Evolutionary conservation across 1,139 yeast genomes (phyloP).

Genomic region (Pichia sp.): DNA sequence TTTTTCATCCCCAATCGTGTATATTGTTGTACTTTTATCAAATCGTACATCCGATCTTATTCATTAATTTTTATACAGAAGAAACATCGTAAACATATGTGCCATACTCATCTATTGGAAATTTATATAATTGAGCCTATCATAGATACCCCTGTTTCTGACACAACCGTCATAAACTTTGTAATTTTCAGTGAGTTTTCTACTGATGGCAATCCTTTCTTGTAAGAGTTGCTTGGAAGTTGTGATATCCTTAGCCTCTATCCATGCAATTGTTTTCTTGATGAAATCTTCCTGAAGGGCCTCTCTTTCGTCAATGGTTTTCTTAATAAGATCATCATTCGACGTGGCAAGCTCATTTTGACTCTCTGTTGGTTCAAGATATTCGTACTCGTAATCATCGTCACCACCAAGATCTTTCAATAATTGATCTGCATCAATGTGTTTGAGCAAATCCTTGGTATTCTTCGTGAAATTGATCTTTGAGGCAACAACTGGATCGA

Average conservation of each 20-base stretch:
- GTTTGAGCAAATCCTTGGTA: conserved; percentile 49
- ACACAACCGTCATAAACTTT: conserved; percentile 61
- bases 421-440: conserved; percentile 45
- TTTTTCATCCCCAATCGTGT: too few species aligned
- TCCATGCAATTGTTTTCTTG: conserved; percentile 61
- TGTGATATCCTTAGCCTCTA: conserved; percentile 43
- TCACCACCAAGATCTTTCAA: conserved; percentile 65
- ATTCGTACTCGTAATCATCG: conserved; percentile 47
- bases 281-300: conserved; percentile 42
- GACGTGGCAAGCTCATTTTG: conserved; percentile 36
- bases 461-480: conserved; percentile 69
- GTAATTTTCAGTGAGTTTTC: conserved; percentile 48
- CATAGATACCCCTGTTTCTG: conserved; percentile 62
- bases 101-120: too few species aligned
- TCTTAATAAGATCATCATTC: conserved; percentile 32
- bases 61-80: too few species aligned
- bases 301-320: conserved; percentile 35
- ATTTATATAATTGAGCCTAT: conserved; percentile 28
- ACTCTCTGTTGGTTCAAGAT: conserved; percentile 45
- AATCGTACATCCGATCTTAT: too few species aligned
- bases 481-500: conserved; percentile 83
- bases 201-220: conserved; percentile 44
- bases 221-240: conserved; percentile 33
- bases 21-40: too few species aligned
- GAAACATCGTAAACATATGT: too few species aligned